Evolutionary conservation across 495 filamentous ascomycete genomes (phyloP).

Genomic region (Annulohypoxylon nitens): DNA sequence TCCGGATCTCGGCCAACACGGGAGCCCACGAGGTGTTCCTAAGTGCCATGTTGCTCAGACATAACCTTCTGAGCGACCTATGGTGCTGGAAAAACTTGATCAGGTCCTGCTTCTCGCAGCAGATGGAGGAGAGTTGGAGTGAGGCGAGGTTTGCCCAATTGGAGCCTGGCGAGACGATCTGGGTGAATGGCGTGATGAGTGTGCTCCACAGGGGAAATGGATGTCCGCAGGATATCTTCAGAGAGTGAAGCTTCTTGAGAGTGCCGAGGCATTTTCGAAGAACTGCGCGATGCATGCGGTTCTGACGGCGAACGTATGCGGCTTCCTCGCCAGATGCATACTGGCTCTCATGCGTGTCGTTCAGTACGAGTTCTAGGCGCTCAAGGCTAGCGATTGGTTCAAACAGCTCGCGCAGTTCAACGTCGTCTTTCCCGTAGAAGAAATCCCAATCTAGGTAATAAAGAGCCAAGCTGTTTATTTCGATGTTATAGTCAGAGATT

Average conservation of each 20-base stretch:
- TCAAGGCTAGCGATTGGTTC: constrained; percentile 30
- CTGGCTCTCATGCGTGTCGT: neutral
- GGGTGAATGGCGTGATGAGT: neutral
- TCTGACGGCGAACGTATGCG: neutral
- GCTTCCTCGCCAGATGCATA: neutral
- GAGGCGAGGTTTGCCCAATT: constrained; percentile 24
- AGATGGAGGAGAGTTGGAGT: constrained; percentile 22
- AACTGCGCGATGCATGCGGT: constrained; percentile 2
- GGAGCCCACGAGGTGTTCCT: constrained; percentile 30
- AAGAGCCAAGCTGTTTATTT: neutral
- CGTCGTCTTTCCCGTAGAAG: constrained; percentile 1
- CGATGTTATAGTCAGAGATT: neutral
- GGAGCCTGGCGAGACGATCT: constrained; percentile 20
- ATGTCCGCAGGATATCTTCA: neutral
- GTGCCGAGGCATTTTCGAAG: constrained; percentile 1
- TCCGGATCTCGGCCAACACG: constrained; percentile 31
- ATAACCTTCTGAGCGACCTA: constrained; percentile 32
- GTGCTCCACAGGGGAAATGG: neutral
- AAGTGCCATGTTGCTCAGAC: constrained; percentile 20
- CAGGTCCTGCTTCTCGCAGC: constrained; percentile 22
- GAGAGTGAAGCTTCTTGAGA: neutral
- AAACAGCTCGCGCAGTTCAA: constrained; percentile 19
- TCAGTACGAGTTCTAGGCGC: constrained; percentile 6
- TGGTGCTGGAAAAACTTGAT: constrained; percentile 28
- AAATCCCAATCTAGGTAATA: neutral